Conservation (phyloP, 352 stramenopile species). For the Globisporangium radiosum region DNA sequence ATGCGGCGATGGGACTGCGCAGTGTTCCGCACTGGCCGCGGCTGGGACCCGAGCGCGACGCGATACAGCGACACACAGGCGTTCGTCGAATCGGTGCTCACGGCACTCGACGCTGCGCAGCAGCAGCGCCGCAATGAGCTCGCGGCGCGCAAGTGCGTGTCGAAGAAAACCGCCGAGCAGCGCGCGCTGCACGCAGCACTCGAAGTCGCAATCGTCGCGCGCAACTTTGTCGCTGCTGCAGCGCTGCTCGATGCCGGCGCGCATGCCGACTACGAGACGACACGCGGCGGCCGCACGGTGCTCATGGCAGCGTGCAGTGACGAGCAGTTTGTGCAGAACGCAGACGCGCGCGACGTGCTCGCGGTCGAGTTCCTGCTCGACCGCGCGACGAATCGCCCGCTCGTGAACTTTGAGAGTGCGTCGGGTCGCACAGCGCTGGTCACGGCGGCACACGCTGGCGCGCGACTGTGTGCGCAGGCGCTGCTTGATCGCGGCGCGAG, state of each 20-base stretch:
- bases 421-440: conserved; percentile 35
- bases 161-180: conserved; percentile 36
- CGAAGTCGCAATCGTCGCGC: conserved; percentile 33
- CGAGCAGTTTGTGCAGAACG: conserved; percentile 52
- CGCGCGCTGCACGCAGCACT: conserved; percentile 35
- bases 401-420: conserved; percentile 59
- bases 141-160: conserved; percentile 33
- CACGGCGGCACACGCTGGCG: conserved; percentile 38
- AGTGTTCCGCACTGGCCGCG: conserved; percentile 22
- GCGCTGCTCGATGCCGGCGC: conserved; percentile 49
- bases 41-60: conserved; percentile 29
- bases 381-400: conserved; percentile 36
- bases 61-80: conserved; percentile 28
- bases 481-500: conserved; percentile 46
- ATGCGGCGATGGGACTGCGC: conserved; percentile 33
- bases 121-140: conserved; percentile 25
- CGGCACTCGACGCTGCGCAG: conserved; percentile 13
- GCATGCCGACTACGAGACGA: conserved; percentile 64
- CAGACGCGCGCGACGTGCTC: conserved; percentile 41
- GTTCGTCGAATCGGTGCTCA: conserved; percentile 26
- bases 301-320: conserved; percentile 53
- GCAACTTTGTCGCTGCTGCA: conserved; percentile 31
- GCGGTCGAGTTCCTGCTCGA: conserved; percentile 56
- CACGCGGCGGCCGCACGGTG: conserved; percentile 22
- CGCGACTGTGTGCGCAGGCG: conserved; percentile 38